Evolutionary conservation across 495 filamentous ascomycete species (phyloP).

Genomic region (Penicillium maclennaniae): DNA sequence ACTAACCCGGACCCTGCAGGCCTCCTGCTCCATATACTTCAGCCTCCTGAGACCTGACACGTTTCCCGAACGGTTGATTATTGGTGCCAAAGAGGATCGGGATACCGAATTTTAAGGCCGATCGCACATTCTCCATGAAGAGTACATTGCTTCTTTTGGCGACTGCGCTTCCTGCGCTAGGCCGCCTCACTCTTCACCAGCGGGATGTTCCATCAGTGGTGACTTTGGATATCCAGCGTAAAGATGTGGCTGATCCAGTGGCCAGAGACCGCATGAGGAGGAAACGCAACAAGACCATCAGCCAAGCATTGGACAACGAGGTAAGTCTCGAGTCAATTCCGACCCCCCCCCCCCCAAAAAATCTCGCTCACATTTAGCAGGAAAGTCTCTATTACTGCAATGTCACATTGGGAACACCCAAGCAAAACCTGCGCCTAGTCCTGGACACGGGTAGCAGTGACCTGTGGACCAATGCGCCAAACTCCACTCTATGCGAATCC

Average conservation of each 20-base stretch:
- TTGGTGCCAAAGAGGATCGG: background rate
- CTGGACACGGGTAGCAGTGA: constrained; percentile 87
- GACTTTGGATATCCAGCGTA: constrained; percentile 38
- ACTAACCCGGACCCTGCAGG: background rate
- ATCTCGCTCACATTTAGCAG: constrained; percentile 12
- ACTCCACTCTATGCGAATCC: constrained; percentile 55
- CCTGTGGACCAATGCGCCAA: constrained; percentile 75
- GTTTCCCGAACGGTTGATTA: background rate
- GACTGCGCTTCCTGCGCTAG: constrained; percentile 14
- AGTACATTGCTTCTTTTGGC: constrained; percentile 16
- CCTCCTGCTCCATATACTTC: background rate
- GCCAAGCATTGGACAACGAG: constrained; percentile 40
- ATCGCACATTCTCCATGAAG: constrained; percentile 17
- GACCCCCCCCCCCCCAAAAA: background rate
- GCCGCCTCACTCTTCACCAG: constrained; percentile 26
- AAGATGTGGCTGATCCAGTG: constrained; percentile 29
- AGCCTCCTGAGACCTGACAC: background rate
- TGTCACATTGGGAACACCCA: constrained; percentile 67
- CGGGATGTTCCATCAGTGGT: constrained; percentile 37
- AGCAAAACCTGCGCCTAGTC: constrained; percentile 60
- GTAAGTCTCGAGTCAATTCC: constrained; percentile 16
- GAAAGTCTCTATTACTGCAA: constrained; percentile 66
- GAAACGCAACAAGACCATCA: constrained; percentile 32
- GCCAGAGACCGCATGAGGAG: constrained; percentile 32
- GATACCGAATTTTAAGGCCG: background rate